Conservation (phyloP, 2,329 filamentous ascomycete species). For the Colletotrichum limetticola region DNA sequence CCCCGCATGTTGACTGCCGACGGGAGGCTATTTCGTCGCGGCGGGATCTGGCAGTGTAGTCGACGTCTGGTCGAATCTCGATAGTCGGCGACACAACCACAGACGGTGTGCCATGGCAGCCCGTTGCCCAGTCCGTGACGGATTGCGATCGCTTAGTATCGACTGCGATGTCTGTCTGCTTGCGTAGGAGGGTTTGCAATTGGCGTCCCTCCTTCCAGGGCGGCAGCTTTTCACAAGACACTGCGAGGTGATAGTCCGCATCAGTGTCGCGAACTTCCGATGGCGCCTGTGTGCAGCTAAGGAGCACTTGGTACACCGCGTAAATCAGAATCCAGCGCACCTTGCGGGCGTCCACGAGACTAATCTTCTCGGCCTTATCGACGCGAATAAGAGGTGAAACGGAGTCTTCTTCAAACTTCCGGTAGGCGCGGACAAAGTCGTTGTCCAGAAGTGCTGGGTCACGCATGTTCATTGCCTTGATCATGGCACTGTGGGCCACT, state of each 20-base stretch:
- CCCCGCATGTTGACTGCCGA: slow-evolving; percentile 19
- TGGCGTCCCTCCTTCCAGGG: slow-evolving; percentile 55
- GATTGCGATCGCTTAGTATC: slow-evolving; percentile 34
- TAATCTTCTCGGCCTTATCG: slow-evolving; percentile 67
- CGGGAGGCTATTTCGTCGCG: slow-evolving; percentile 36
- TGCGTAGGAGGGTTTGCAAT: slow-evolving; percentile 41
- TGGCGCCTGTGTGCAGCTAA: slow-evolving; percentile 70
- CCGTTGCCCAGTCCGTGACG: slow-evolving; percentile 19
- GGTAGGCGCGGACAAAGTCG: slow-evolving; percentile 74
- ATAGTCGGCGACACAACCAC: not conserved
- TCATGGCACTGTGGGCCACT: slow-evolving; percentile 62
- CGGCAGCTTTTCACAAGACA: slow-evolving; percentile 54
- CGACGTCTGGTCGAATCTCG: slow-evolving; percentile 66
- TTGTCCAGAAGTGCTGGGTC: slow-evolving; percentile 53
- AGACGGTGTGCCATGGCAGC: slow-evolving; percentile 8
- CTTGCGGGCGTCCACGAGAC: slow-evolving; percentile 76
- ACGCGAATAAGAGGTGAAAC: slow-evolving; percentile 60
- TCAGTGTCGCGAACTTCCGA: slow-evolving; percentile 68
- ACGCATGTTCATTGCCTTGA: slow-evolving; percentile 60
- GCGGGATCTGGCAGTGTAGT: slow-evolving; percentile 61
- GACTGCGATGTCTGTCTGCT: slow-evolving; percentile 41
- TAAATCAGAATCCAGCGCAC: slow-evolving; percentile 84
- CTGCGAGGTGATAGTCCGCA: slow-evolving; percentile 66
- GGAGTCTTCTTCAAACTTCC: slow-evolving; percentile 73
- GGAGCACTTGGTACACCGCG: slow-evolving; percentile 76